phyloP scores from a whole-genome alignment of 164 flowering plant species.

The Cinnamomum chago region DNA sequence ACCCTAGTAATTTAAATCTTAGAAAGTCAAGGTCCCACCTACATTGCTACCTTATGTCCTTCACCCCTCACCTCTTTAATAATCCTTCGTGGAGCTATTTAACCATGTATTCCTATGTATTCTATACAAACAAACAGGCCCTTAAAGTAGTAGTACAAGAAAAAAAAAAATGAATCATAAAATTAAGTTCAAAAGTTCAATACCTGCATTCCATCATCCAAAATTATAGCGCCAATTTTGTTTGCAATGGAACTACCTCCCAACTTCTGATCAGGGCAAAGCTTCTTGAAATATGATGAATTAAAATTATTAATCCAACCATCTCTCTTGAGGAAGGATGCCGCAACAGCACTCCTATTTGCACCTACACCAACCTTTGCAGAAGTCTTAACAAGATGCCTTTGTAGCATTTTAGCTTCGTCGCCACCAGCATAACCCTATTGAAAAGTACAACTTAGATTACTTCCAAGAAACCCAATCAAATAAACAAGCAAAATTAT shows the following conservation, averaged over 20 bases:
- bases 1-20: too few relatives aligned
- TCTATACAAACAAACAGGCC: too few relatives aligned
- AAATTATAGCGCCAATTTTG: slow-evolving; percentile 55
- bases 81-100: too few relatives aligned
- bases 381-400: slow-evolving; percentile 52
- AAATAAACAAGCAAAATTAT: not conserved
- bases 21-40: too few relatives aligned
- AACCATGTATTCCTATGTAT: too few relatives aligned
- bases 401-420: slow-evolving; percentile 81
- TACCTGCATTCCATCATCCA: slow-evolving; percentile 99
- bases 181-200: not conserved
- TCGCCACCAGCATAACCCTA: slow-evolving; percentile 97
- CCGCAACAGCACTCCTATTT: slow-evolving; percentile 55
- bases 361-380: slow-evolving; percentile 77
- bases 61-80: too few relatives aligned
- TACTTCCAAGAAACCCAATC: not conserved
- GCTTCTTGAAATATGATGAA: slow-evolving; percentile 8
- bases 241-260: slow-evolving; percentile 14
- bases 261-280: slow-evolving; percentile 14
- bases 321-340: slow-evolving; percentile 41
- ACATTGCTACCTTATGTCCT: too few relatives aligned
- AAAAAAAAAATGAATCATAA: not conserved
- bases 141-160: not conserved
- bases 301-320: slow-evolving; percentile 35
- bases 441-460: slow-evolving; percentile 3